Conservation (phyloP, 1,139 yeast genomes). For the Magnusiomyces clavatus region DNA sequence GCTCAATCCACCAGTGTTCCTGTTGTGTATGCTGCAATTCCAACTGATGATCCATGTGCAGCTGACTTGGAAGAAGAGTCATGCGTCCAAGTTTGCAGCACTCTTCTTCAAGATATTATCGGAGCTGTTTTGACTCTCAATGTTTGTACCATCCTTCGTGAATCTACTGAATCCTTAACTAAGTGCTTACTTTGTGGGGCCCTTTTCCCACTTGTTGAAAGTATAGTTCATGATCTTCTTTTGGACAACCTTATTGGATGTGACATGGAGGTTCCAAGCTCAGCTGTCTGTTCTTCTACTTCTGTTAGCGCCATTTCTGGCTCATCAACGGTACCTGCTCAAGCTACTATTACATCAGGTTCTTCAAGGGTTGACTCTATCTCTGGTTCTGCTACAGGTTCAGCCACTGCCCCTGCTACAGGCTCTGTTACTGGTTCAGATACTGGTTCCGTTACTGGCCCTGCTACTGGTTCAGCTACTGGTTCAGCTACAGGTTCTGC, state of each 20-base stretch:
- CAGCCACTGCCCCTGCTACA: neutral
- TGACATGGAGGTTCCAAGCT: neutral
- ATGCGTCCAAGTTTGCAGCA: too few species aligned
- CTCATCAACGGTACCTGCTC: neutral
- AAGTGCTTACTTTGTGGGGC: conserved; percentile 7
- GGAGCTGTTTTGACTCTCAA: too few species aligned
- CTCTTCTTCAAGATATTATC: too few species aligned
- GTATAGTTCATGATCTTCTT: neutral
- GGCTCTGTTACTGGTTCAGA: neutral
- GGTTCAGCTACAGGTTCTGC: neutral
- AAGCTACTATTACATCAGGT: too few species aligned
- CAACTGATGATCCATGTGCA: too few species aligned
- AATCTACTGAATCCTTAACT: too few species aligned
- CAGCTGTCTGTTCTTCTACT: neutral
- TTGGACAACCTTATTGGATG: too few species aligned
- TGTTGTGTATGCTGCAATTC: too few species aligned
- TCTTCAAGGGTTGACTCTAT: neutral
- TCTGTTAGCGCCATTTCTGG: neutral
- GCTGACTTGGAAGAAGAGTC: too few species aligned
- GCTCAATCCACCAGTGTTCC: too few species aligned
- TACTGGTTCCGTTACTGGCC: neutral
- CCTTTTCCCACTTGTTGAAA: conserved; percentile 3
- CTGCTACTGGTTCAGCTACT: neutral
- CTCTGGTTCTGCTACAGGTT: neutral
- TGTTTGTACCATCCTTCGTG: too few species aligned